Conservation (phyloP, 176 grass and related monocot species). For the Triticum urartu region DNA sequence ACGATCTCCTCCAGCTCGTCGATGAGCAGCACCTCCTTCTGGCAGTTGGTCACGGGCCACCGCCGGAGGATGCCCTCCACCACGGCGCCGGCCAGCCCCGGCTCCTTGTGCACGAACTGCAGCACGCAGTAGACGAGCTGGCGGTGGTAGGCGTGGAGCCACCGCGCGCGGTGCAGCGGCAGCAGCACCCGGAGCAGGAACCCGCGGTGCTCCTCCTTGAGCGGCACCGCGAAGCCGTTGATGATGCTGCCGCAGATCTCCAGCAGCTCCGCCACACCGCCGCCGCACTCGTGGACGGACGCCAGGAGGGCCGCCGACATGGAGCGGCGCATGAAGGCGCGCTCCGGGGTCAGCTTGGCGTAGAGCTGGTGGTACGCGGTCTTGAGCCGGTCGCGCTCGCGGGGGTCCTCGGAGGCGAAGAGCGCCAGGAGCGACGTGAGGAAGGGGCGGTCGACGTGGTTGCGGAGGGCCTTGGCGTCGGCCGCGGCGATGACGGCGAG, state of each 20-base stretch:
- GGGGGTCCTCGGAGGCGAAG: slow-evolving; percentile 80
- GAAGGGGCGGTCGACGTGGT: slow-evolving; percentile 63
- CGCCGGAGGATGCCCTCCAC: slow-evolving; percentile 44
- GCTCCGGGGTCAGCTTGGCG: slow-evolving; percentile 66
- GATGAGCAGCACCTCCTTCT: slow-evolving; percentile 89
- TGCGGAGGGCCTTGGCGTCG: slow-evolving; percentile 38
- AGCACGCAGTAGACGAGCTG: slow-evolving; percentile 80
- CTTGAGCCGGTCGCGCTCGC: slow-evolving; percentile 79
- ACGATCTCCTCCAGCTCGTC: slow-evolving; percentile 81
- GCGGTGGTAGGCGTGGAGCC: slow-evolving; percentile 56
- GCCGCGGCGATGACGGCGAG: slow-evolving; percentile 29
- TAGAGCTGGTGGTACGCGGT: slow-evolving; percentile 71
- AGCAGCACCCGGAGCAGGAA: slow-evolving; percentile 73
- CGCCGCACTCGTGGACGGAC: slow-evolving; percentile 39
- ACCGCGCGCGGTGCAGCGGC: slow-evolving; percentile 67
- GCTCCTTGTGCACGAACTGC: slow-evolving; percentile 75
- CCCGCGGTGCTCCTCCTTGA: slow-evolving; percentile 76
- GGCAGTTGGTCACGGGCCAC: slow-evolving; percentile 77
- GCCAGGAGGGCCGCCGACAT: slow-evolving; percentile 52
- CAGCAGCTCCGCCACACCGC: slow-evolving; percentile 62
- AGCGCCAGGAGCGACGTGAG: slow-evolving; percentile 46
- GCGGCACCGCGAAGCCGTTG: slow-evolving; percentile 76
- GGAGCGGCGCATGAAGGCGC: slow-evolving; percentile 73
- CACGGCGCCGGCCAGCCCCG: slow-evolving; percentile 34
- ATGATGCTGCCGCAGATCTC: slow-evolving; percentile 96